A percentile compares a stretch with the other conserved stretches of the same genome.
These are phyloP conservation scores for Arthrobotrys megalospora DNA, from an alignment of 2,329 filamentous ascomycete genomes.

Conservation along the genomic window DNA sequence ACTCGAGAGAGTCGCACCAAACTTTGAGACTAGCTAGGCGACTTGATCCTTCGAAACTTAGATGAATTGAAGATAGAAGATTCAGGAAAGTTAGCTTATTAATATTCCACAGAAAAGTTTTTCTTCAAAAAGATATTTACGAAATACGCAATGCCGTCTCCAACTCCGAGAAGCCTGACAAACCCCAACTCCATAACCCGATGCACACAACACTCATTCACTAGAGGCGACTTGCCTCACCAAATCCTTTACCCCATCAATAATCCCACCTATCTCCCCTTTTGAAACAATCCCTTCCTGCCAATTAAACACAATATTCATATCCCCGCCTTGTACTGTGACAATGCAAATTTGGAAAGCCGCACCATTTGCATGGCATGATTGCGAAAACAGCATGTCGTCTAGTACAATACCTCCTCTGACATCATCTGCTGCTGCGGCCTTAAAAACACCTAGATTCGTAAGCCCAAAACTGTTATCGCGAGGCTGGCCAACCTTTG, in stretches of 20 bases:
- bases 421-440: background rate
- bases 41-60: slow-evolving; percentile 37
- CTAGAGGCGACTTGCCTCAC: slow-evolving; percentile 12
- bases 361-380: slow-evolving; percentile 42
- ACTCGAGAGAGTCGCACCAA: slow-evolving; percentile 19
- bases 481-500: slow-evolving; percentile 35
- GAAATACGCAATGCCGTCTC: background rate
- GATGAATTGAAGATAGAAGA: background rate
- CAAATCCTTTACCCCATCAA: slow-evolving; percentile 12
- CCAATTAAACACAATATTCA: slow-evolving; percentile 56
- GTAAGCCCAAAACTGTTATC: slow-evolving; percentile 51
- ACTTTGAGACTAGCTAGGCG: slow-evolving; percentile 4
- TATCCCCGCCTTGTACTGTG: slow-evolving; percentile 38
- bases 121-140: background rate
- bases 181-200: background rate
- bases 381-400: slow-evolving; percentile 53
- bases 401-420: slow-evolving; percentile 11
- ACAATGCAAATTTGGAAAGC: slow-evolving; percentile 51
- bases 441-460: slow-evolving; percentile 36
- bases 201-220: slow-evolving; percentile 8
- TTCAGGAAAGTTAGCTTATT: background rate
- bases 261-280: slow-evolving; percentile 28
- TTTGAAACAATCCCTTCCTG: slow-evolving; percentile 34
- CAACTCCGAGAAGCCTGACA: slow-evolving; percentile 22
- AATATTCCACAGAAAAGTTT: background rate